A percentile compares a stretch with the other conserved stretches of the same genome.
Conservation (phyloP, 2,329 filamentous ascomycete genomes). For the Sporothrix pallida region DNA sequence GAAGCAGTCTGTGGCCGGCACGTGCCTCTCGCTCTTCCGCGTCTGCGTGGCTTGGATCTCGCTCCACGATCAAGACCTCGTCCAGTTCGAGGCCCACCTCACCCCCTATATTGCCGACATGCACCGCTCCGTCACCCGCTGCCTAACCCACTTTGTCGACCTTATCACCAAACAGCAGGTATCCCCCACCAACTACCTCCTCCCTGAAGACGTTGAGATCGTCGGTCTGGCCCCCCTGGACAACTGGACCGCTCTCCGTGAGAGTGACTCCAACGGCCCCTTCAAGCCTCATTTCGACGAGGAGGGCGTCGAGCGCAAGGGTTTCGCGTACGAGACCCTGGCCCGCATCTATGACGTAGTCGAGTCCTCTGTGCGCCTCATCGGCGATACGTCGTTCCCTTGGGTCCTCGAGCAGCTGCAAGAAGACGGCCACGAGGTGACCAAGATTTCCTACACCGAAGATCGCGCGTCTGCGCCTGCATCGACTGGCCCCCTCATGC, state of each 20-base stretch:
- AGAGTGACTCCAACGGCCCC: not conserved
- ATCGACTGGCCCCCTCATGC: not conserved
- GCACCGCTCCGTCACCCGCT: slow-evolving; percentile 54
- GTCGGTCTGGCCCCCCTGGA: slow-evolving; percentile 53
- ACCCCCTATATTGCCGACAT: slow-evolving; percentile 54
- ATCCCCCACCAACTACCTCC: slow-evolving; percentile 54
- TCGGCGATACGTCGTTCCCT: slow-evolving; percentile 35
- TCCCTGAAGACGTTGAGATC: slow-evolving; percentile 57
- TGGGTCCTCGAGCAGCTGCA: slow-evolving; percentile 31
- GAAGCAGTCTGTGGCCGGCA: slow-evolving; percentile 45
- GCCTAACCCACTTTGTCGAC: slow-evolving; percentile 57
- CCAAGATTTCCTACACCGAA: slow-evolving; percentile 34
- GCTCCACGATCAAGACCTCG: slow-evolving; percentile 53
- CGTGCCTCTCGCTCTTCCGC: slow-evolving; percentile 59
- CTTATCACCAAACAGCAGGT: slow-evolving; percentile 49
- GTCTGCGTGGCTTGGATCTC: slow-evolving; percentile 61
- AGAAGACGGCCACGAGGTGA: slow-evolving; percentile 31
- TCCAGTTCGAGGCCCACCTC: slow-evolving; percentile 53
- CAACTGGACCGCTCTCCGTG: slow-evolving; percentile 36
- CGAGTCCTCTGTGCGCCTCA: slow-evolving; percentile 37
- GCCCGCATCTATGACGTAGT: slow-evolving; percentile 39
- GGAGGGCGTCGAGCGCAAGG: slow-evolving; percentile 32
- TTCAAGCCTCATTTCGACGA: slow-evolving; percentile 38
- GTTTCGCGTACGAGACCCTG: slow-evolving; percentile 34
- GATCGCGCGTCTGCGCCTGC: slow-evolving; percentile 12